A percentile compares a stretch with the other conserved stretches of the same genome.
Conservation (phyloP, 2,329 filamentous ascomycete species). For the Colletotrichum sp. region DNA sequence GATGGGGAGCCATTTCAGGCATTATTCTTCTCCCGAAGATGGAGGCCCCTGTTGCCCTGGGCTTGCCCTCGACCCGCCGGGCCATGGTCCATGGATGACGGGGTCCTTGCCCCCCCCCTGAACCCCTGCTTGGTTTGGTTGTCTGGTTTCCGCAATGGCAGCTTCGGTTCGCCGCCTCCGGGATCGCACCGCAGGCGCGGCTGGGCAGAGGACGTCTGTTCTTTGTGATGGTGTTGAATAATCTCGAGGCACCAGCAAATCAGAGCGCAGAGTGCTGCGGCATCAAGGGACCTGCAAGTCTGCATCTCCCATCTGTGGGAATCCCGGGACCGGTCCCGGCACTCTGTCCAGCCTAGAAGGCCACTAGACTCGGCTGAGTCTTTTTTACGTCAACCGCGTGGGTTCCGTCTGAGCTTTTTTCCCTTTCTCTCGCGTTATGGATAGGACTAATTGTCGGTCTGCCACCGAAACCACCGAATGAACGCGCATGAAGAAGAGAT, state of each 20-base stretch:
- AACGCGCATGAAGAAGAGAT: conserved; percentile 3
- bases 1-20: conserved; percentile 9
- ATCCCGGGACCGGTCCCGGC: conserved; percentile 19
- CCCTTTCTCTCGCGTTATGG: background rate
- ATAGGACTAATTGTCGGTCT: conserved; percentile 15
- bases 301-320: background rate
- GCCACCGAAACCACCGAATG: conserved; percentile 7
- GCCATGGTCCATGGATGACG: background rate
- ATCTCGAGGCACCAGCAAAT: conserved; percentile 11
- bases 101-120: background rate
- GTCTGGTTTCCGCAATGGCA: background rate
- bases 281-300: background rate
- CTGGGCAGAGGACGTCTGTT: background rate
- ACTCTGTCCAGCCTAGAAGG: conserved; percentile 12
- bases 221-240: conserved; percentile 18
- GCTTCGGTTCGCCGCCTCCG: conserved; percentile 17
- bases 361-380: conserved; percentile 4
- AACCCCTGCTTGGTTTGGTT: background rate
- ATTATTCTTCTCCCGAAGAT: conserved; percentile 12
- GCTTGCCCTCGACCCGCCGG: background rate
- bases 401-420: conserved; percentile 9
- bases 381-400: conserved; percentile 21
- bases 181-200: conserved; percentile 16
- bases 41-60: background rate
- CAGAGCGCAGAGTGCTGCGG: conserved; percentile 6